Base-by-base conservation (phyloP, 2,329 filamentous ascomycete species). In the Phialocephala sp. region DNA sequence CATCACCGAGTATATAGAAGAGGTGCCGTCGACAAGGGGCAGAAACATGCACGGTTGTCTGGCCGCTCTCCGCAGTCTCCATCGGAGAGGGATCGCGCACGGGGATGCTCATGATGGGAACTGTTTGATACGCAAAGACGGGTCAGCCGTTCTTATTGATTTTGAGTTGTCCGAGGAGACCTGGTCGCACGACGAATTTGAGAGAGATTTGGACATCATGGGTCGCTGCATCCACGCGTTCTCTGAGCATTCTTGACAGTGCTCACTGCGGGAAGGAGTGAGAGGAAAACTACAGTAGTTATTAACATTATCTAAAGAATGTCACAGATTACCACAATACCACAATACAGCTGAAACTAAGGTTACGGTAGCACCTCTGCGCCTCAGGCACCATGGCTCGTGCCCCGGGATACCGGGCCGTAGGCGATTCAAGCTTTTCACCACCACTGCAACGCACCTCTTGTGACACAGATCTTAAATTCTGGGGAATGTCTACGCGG, bases 71-170 rank as follows among this genome's bases (percentile, higher is more conserved):
- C 37, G 37, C 3, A 58, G 9, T 35, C 22, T 63, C 14, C 60
- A 63, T 24, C 36, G 37, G 27, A 63, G 60, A 50, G 60, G 60
- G 18, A 63, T 63, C 37, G 52, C 60, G 35, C 60, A 63, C 24
- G 60, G 60, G 27, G 60, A 63, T 24, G 60, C 60, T 20, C 60
- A 63, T 50, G 39, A 63, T 47, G 60, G 52, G 37, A 63, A 63
- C 32, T 63, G 60, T 58, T 36, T 63, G 36, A 58, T 58, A 47
- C 60, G 60, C 20, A 35, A 57, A 36, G 54, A 63, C 58, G 60
- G 60, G 39, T 47, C 52, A 22, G 20, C 60, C 24, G 60, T 63
- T 47, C 52, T 63, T n/a, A 63, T 63, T 50, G 60, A 63, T 58
- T 63, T 57, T 36, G 60, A 63, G 37, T 37, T 63, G 45, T 63